Evolutionary conservation across 768 basidiomycete species (phyloP), one percentile per base, ranked within the genome.

Genomic region (Leucocoprinus birnbaumii): DNA sequence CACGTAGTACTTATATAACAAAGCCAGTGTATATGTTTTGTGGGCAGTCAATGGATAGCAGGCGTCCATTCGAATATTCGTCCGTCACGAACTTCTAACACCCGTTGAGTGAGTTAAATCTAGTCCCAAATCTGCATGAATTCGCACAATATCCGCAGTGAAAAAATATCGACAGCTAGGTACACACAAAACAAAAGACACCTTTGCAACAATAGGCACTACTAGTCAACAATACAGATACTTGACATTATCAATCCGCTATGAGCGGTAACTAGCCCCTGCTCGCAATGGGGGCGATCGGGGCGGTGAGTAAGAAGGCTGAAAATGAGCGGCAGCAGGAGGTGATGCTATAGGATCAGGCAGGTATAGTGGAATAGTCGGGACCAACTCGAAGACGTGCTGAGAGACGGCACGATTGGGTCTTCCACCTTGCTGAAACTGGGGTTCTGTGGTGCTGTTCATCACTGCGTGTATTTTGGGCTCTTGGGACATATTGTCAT

Each of bases 381-480:
- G 87, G 22, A 89, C 82, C 24, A 94, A 76, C 68, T 91, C 87
- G 61, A 89, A 89, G 18, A 91, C 85, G 61, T 88, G 87, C 59
- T 91, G 89, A 24, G 79, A 75, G 14, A 82, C 69, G 25, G 82
- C 77, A 9, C 85, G 77, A 24, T 68, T 62, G 22, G 66, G 62
- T 47, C 72, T 65, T 11, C 74, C 74, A 16, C 71, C 66, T 44
- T 76, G 64, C 37, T 71, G 75, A 3, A 67, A 60, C 0, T 80
- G 73, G 13, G 68, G 62, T 51, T 79, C 81, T 1, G 40, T 2
- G 18, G 73, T 67, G 1, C 83, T 76, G 43, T 85, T 87, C 84
- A 91, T 89, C 26, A 94, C 91, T 5, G 85, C 89, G 59, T 97
- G 94, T 16, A 97, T 84, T 37, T 85, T 82, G 2, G 92, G 84